A percentile compares a stretch with the other conserved stretches of the same genome.
Evolutionary conservation across 2,329 filamentous ascomycete species (phyloP).

Genomic region (Aspergillus proliferans): DNA sequence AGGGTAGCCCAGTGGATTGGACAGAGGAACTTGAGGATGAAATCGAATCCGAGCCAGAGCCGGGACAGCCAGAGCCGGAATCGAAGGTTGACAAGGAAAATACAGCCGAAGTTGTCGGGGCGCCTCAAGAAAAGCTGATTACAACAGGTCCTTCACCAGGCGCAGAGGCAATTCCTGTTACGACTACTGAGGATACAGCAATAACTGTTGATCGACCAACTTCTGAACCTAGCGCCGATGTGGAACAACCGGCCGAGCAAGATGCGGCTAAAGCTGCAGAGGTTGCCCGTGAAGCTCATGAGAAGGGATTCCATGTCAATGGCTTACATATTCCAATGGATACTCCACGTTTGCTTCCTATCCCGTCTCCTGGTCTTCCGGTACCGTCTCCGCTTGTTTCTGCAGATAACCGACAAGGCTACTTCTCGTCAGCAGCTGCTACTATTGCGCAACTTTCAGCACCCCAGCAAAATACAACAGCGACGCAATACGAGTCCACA

Average conservation of each 20-base stretch:
- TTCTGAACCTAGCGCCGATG: not conserved
- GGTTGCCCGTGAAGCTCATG: not conserved
- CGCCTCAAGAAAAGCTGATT: not conserved
- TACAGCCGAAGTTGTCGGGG: not conserved
- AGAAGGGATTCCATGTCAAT: not conserved
- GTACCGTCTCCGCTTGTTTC: conserved; percentile 34
- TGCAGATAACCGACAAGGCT: conserved; percentile 18
- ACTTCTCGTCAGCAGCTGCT: conserved; percentile 23
- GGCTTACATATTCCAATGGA: conserved; percentile 20
- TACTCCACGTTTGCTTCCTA: conserved; percentile 33
- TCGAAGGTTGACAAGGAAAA: not conserved
- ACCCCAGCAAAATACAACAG: conserved; percentile 1
- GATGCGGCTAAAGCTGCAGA: not conserved
- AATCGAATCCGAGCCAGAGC: conserved; percentile 2
- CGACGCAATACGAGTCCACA: not conserved
- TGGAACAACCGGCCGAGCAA: not conserved
- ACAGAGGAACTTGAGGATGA: conserved; percentile 22
- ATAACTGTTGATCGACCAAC: not conserved
- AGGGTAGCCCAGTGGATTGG: conserved; percentile 26
- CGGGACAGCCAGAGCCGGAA: not conserved
- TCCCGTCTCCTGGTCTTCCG: conserved; percentile 35
- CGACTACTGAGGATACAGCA: not conserved
- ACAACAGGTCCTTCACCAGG: not conserved
- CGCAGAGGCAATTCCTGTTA: not conserved
- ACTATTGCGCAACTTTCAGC: conserved; percentile 7